phyloP scores from a whole-genome alignment of 768 basidiomycete species.

The Leccinum sublutescens region DNA sequence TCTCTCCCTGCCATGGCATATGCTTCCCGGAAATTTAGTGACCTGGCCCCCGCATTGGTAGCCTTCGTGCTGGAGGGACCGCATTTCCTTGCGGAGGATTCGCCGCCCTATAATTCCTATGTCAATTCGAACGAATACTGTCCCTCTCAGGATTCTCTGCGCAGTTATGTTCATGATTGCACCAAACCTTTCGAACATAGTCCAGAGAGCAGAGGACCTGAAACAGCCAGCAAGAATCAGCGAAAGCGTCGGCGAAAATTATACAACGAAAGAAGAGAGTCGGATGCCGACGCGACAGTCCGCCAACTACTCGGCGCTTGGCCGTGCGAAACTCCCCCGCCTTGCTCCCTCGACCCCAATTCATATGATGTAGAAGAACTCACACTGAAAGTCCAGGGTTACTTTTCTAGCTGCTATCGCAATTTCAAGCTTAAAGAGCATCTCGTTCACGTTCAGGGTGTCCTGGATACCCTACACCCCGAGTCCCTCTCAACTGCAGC shows the following conservation, averaged over 20 bases:
- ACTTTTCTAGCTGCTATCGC: constrained; percentile 19
- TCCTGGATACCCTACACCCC: background rate
- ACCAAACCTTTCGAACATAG: constrained; percentile 9
- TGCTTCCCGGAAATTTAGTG: constrained; percentile 6
- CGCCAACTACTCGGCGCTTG: background rate
- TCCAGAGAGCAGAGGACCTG: constrained; percentile 5
- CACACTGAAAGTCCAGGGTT: background rate
- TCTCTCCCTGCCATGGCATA: constrained; percentile 35
- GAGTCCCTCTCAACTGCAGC: background rate
- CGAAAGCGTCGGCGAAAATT: constrained; percentile 1
- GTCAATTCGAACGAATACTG: constrained; percentile 7
- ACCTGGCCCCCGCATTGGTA: constrained; percentile 29
- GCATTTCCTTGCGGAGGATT: constrained; percentile 6
- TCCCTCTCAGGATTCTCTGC: constrained; percentile 1
- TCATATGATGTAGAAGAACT: constrained; percentile 8
- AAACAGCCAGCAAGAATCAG: background rate
- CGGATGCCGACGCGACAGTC: constrained; percentile 5
- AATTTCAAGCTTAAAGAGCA: constrained; percentile 17
- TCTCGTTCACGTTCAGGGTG: background rate
- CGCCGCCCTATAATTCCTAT: constrained; percentile 17
- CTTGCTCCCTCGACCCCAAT: background rate
- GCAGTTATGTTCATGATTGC: background rate
- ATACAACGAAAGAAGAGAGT: constrained; percentile 5
- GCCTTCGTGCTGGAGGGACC: constrained; percentile 27
- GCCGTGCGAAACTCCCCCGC: background rate